Conservation (phyloP, 371 early-diverging fungal species). For the Syncephalastrum contaminatum region DNA sequence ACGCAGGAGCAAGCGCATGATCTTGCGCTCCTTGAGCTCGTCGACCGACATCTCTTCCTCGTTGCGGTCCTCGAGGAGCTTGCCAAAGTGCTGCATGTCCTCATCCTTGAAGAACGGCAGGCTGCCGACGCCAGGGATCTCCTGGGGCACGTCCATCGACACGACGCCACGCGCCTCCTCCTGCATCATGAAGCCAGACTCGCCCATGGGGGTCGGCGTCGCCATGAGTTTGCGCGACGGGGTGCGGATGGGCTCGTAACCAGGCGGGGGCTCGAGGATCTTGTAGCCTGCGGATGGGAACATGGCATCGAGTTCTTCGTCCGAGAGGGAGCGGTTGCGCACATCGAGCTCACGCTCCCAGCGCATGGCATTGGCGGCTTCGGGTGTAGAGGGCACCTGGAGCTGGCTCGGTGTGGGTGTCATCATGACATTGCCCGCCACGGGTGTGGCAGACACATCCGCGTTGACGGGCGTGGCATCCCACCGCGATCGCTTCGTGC, state of each 20-base stretch:
- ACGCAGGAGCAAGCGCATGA: conserved; percentile 91
- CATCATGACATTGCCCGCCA: conserved; percentile 71
- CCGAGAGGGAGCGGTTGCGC: conserved; percentile 83
- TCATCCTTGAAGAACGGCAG: conserved; percentile 96
- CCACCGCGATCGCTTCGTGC: conserved; percentile 71
- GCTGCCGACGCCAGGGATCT: conserved; percentile 87
- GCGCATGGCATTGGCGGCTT: conserved; percentile 69
- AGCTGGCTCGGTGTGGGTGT: conserved; percentile 70
- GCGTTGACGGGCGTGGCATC: conserved; percentile 76
- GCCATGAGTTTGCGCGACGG: conserved; percentile 94
- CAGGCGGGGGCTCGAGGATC: conserved; percentile 86
- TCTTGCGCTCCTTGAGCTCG: conserved; percentile 93
- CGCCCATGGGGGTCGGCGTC: conserved; percentile 89
- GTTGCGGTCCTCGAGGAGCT: conserved; percentile 82
- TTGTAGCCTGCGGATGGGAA: conserved; percentile 91
- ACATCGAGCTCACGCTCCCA: conserved; percentile 86
- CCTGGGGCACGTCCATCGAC: conserved; percentile 71
- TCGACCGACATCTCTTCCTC: conserved; percentile 84
- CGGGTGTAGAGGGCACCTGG: conserved; percentile 80
- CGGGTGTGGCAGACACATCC: conserved; percentile 70
- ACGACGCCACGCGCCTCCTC: conserved; percentile 65
- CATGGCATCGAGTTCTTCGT: conserved; percentile 93
- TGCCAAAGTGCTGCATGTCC: conserved; percentile 96
- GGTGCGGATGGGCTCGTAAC: conserved; percentile 93
- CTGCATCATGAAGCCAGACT: conserved; percentile 83